Base-by-base conservation (phyloP, 2,329 filamentous ascomycete genomes). In the Conoideocrella luteorostrata region DNA sequence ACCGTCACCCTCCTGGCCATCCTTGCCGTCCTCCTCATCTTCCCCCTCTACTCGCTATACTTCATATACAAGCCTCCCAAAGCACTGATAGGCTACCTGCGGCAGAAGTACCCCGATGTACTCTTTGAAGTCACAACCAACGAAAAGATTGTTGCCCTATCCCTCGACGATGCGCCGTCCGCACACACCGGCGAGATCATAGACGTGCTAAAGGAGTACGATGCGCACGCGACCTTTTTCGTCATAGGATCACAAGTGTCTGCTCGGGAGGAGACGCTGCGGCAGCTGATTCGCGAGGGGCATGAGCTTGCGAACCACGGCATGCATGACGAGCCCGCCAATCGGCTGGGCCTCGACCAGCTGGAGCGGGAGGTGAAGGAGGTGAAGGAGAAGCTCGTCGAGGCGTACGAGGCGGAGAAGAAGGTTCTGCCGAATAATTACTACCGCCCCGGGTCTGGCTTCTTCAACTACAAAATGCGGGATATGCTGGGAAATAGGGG, bases 271-370 rank as follows among this genome's bases (percentile, higher is more conserved):
- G 65, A 68, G 5, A 62, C 74, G 3, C 68, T 88, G 24, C 64
- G 71, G 34, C 68, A 76, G 30, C 67, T 86, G 2, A 69, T 86
- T n/a, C 66, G 68, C 29, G 68, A 65, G 39, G 82, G 81, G 18
- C 78, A 85, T 60, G 85, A 89, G 68, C 70, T 95, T 4, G 89
- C 78, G 20, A 95, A 95, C 65, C 89, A 95, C 64, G 89, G 86
- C 9, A 90, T 93, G 87, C 77, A 81, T 60, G 89, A 95, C 63
- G 87, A 93, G 68, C 80, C 88, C 1, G 84, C 82, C 9, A 72
- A 77, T 35, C 69, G 69, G 0, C 69, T 95, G 21, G 64, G 70
- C 32, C 72, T 81, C 41, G 67, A 66, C 1, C 72, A 76, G 48
- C 74, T 95, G 1, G 65, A 70, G 28, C 56, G 60, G 1, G 79